phyloP scores from a whole-genome alignment of 1,284 basidiomycete species.

The Pseudozyma sp. region DNA sequence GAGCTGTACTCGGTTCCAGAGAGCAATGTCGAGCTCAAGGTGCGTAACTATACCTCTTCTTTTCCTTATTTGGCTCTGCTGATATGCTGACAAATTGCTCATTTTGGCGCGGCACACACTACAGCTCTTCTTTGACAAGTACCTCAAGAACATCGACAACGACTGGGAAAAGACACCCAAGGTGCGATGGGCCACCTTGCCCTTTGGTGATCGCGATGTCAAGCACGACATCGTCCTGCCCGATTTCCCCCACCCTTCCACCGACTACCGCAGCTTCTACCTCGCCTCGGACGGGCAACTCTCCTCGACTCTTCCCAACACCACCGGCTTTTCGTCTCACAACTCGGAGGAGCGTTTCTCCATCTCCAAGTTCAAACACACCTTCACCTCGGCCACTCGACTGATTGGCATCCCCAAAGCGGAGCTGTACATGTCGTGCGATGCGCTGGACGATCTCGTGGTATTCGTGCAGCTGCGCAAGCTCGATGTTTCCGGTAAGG shows the following conservation, averaged over 20 bases:
- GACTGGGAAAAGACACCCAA: conserved; percentile 51
- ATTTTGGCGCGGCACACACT: not conserved
- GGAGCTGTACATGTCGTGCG: conserved; percentile 52
- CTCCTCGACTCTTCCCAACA: conserved; percentile 4
- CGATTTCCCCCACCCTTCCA: conserved; percentile 43
- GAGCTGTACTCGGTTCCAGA: conserved; percentile 24
- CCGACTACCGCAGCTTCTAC: conserved; percentile 44
- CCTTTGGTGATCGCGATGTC: conserved; percentile 40
- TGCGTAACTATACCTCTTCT: not conserved
- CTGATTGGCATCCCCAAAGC: conserved; percentile 55
- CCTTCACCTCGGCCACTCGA: conserved; percentile 41
- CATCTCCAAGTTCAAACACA: conserved; percentile 41
- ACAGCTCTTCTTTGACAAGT: conserved; percentile 52
- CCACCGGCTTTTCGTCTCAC: conserved; percentile 19
- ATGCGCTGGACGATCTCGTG: conserved; percentile 57
- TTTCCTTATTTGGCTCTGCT: too few relatives aligned
- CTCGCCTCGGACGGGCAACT: conserved; percentile 36
- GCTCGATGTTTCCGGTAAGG: conserved; percentile 47
- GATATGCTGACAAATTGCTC: too few relatives aligned
- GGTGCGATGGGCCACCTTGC: conserved; percentile 43
- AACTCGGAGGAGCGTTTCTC: conserved; percentile 25
- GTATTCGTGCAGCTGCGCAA: conserved; percentile 57
- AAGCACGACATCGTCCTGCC: conserved; percentile 31
- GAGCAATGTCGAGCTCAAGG: conserved; percentile 41
- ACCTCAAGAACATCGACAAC: conserved; percentile 53